Conservation (phyloP, 1,284 basidiomycete species). For the Uromyces viciae-fabae region DNA sequence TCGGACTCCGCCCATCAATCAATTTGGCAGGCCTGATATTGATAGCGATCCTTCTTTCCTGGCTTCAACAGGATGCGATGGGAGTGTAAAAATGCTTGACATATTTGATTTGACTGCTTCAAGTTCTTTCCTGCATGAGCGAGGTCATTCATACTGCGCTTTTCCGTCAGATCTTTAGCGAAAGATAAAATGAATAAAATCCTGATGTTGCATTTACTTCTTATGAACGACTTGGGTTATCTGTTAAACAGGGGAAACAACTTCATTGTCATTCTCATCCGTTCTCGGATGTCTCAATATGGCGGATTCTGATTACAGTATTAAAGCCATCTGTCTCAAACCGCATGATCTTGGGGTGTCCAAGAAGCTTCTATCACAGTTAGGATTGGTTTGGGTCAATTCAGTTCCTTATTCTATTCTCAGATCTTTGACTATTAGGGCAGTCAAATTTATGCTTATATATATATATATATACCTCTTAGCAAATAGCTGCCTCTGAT, state of each 20-base stretch:
- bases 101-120: constrained; percentile 64
- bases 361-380: constrained; percentile 31
- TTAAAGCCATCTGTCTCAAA: constrained; percentile 31
- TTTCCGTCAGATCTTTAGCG: background rate
- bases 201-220: background rate
- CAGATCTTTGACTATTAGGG: too few species aligned
- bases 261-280: constrained; percentile 28
- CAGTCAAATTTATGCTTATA: too few species aligned
- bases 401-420: background rate
- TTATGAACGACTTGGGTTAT: too few species aligned
- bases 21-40: constrained; percentile 58
- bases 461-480: constrained; percentile 1
- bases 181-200: background rate
- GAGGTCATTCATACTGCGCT: constrained; percentile 56
- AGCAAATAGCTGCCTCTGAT: constrained; percentile 73
- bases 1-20: constrained; percentile 62
- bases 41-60: constrained; percentile 68
- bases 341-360: constrained; percentile 34
- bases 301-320: constrained; percentile 35
- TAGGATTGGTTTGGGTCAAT: constrained; percentile 33
- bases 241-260: constrained; percentile 28
- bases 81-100: constrained; percentile 68
- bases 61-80: constrained; percentile 72
- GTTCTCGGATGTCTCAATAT: constrained; percentile 24
- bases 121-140: constrained; percentile 67